Evolutionary conservation across 23 red algal species (phyloP).

Genomic region (Gracilaria domingensis): DNA sequence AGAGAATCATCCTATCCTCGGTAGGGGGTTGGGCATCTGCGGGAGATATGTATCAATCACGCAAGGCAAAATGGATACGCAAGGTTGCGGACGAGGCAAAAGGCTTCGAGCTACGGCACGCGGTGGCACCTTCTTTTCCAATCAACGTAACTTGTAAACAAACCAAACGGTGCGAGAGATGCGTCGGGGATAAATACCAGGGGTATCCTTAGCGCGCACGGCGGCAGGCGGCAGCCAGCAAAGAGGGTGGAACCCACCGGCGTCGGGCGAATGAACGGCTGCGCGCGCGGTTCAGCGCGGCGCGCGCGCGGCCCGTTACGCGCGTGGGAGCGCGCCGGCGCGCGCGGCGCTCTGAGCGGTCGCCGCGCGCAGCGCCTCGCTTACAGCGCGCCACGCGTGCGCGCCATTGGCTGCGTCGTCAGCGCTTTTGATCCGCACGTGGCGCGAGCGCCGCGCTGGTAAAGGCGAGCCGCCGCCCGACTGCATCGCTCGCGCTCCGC

Average conservation of each 20-base stretch:
- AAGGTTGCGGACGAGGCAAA: background rate
- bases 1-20: too few species aligned
- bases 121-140: background rate
- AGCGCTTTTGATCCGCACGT: constrained; percentile 36
- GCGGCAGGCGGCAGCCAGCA: background rate
- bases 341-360: background rate
- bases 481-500: background rate
- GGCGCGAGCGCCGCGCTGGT: constrained; percentile 12
- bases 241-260: background rate
- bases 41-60: too few species aligned
- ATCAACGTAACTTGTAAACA: background rate
- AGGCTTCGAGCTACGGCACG: background rate
- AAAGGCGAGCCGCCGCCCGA: too few species aligned
- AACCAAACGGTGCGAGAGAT: too few species aligned
- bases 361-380: background rate
- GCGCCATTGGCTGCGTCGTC: background rate
- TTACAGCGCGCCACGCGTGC: constrained; percentile 5
- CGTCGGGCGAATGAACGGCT: background rate
- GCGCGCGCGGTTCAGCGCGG: background rate
- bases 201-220: too few species aligned
- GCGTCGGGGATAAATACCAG: too few species aligned
- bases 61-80: too few species aligned
- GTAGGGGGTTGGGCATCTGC: too few species aligned
- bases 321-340: too few species aligned
- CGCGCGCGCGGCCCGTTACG: constrained; percentile 22